Percentiles rank a stretch among this genome's conserved stretches.
Conservation (phyloP, 2,329 filamentous ascomycete species). For the Fusarium bulbicola region DNA sequence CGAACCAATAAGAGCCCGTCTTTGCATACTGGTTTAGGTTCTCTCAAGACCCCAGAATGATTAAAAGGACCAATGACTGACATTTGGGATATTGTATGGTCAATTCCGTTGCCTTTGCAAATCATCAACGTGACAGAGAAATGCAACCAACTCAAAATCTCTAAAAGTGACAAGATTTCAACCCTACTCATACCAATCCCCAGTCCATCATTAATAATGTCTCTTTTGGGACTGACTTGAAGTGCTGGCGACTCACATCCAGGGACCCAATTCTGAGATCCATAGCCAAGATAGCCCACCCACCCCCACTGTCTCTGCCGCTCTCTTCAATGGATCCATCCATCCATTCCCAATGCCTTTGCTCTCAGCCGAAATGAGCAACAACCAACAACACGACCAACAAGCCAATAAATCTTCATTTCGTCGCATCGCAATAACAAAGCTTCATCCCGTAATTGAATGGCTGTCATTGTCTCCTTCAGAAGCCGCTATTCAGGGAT, state of each 20-base stretch:
- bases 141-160: neutral
- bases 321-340: neutral
- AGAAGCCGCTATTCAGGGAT: neutral
- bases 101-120: neutral
- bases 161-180: neutral
- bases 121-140: neutral
- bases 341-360: neutral
- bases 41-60: neutral
- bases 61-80: neutral
- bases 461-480: neutral
- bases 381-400: slow-evolving; percentile 18
- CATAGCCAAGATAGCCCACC: neutral
- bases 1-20: neutral
- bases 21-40: neutral
- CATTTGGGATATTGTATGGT: neutral
- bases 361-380: neutral
- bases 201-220: neutral
- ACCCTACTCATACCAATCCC: neutral
- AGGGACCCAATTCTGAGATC: neutral
- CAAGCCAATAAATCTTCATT: slow-evolving; percentile 1
- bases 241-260: neutral
- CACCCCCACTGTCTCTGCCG: slow-evolving; percentile 1
- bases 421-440: neutral
- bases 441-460: neutral
- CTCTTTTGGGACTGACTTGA: no score